Percentiles rank a stretch among this genome's conserved stretches.
Evolutionary conservation across 306 rosid species (phyloP).

Genomic region (Prinsepia uniflora): DNA sequence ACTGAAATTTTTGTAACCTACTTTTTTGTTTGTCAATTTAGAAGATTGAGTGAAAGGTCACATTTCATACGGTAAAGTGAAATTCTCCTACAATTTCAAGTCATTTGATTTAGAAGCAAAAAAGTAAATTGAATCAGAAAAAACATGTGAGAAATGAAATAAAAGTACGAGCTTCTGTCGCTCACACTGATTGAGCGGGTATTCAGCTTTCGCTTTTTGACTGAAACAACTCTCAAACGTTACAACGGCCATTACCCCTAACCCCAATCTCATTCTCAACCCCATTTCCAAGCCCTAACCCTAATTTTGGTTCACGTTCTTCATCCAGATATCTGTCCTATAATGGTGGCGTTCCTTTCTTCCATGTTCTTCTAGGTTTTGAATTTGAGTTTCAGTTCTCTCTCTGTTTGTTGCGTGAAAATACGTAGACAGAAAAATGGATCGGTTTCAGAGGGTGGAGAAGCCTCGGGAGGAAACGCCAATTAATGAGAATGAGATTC

Average conservation of each 20-base stretch:
- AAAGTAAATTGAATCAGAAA: no score
- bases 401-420: no score
- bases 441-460: slow-evolving; percentile 90
- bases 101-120: no score
- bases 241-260: background rate
- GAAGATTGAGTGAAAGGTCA: no score
- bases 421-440: slow-evolving; percentile 38
- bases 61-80: no score
- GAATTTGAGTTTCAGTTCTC: background rate
- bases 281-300: slow-evolving; percentile 12
- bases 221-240: slow-evolving; percentile 5
- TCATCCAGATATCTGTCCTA: background rate
- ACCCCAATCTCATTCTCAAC: background rate
- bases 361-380: background rate
- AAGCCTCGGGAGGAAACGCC: slow-evolving; percentile 57
- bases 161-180: background rate
- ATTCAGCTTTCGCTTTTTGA: slow-evolving; percentile 8
- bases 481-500: slow-evolving; percentile 84
- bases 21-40: no score
- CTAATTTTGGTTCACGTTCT: background rate
- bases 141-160: background rate
- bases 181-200: slow-evolving; percentile 11
- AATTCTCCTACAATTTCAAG: no score
- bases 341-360: background rate
- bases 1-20: no score